Evolutionary conservation across 768 basidiomycete species (phyloP).

Genomic region (Epithele typhae): DNA sequence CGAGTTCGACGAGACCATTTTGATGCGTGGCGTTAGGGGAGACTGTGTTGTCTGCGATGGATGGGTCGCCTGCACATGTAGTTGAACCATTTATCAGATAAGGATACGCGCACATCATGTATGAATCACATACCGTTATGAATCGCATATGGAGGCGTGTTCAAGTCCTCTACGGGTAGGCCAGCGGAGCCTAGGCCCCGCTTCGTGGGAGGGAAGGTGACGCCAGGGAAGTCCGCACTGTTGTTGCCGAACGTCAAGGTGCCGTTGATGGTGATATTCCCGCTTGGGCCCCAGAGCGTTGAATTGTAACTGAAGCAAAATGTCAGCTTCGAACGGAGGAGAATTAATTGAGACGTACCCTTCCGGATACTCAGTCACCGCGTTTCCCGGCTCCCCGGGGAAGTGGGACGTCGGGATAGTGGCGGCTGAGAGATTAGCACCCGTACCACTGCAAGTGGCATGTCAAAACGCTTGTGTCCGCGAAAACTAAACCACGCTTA

Average conservation of each 20-base stretch:
- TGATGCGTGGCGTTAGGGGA: slow-evolving; percentile 58
- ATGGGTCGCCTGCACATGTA: slow-evolving; percentile 37
- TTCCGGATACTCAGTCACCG: slow-evolving; percentile 60
- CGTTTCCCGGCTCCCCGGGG: slow-evolving; percentile 51
- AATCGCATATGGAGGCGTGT: slow-evolving; percentile 61
- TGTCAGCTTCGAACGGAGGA: too few relatives aligned
- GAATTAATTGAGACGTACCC: too few relatives aligned
- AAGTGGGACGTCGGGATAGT: slow-evolving; percentile 51
- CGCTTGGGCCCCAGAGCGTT: slow-evolving; percentile 61
- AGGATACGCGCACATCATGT: too few relatives aligned
- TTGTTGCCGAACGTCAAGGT: slow-evolving; percentile 45
- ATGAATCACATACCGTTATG: slow-evolving; percentile 68
- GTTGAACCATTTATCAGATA: too few relatives aligned
- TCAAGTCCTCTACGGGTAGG: slow-evolving; percentile 45
- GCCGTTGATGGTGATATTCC: slow-evolving; percentile 72
- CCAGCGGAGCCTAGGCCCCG: slow-evolving; percentile 49
- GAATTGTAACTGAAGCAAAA: slow-evolving; percentile 61
- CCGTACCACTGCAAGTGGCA: slow-evolving; percentile 46
- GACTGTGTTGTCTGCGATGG: slow-evolving; percentile 43
- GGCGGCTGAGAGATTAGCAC: slow-evolving; percentile 46
- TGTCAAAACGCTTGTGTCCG: too few relatives aligned
- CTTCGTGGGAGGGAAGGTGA: slow-evolving; percentile 23
- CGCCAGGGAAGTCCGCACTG: too few relatives aligned
- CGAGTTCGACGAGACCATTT: slow-evolving; percentile 57
- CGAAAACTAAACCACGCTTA: too few relatives aligned